phyloP scores from a whole-genome alignment of 2,329 filamentous ascomycete species.

The Aspergillus chevalieri region DNA sequence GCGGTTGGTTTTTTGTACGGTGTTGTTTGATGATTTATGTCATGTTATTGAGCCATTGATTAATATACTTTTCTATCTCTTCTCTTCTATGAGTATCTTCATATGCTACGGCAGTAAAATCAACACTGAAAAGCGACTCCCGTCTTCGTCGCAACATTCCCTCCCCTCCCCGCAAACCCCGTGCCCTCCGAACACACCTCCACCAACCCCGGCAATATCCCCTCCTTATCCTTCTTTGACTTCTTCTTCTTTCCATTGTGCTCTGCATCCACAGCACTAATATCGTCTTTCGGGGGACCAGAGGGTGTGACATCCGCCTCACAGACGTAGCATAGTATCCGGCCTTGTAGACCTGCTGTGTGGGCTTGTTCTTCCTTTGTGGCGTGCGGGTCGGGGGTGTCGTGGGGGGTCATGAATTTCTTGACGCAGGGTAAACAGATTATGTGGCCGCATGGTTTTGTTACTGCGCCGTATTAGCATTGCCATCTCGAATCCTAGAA shows the following conservation, averaged over 20 bases:
- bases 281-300: conserved; percentile 23
- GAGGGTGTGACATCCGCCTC: conserved; percentile 63
- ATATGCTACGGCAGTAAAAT: conserved; percentile 9
- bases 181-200: conserved; percentile 81
- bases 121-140: conserved; percentile 80
- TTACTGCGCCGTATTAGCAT: conserved; percentile 42
- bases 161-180: conserved; percentile 83
- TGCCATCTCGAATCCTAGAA: too few species aligned
- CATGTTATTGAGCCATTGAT: not conserved
- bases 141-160: conserved; percentile 70
- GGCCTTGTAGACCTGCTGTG: conserved; percentile 31
- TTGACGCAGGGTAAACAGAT: conserved; percentile 78
- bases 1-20: too few species aligned
- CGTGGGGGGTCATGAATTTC: conserved; percentile 66
- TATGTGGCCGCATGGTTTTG: conserved; percentile 87
- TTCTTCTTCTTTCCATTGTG: conserved; percentile 21
- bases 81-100: too few species aligned
- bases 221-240: conserved; percentile 39
- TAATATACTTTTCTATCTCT: too few species aligned
- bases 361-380: conserved; percentile 43
- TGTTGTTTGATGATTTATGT: too few species aligned
- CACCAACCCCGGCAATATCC: conserved; percentile 65
- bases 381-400: conserved; percentile 56
- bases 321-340: conserved; percentile 76
- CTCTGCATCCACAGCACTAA: conserved; percentile 1